Base-by-base conservation (phyloP, 768 basidiomycete genomes). In the Hirschioporus abietinus region DNA sequence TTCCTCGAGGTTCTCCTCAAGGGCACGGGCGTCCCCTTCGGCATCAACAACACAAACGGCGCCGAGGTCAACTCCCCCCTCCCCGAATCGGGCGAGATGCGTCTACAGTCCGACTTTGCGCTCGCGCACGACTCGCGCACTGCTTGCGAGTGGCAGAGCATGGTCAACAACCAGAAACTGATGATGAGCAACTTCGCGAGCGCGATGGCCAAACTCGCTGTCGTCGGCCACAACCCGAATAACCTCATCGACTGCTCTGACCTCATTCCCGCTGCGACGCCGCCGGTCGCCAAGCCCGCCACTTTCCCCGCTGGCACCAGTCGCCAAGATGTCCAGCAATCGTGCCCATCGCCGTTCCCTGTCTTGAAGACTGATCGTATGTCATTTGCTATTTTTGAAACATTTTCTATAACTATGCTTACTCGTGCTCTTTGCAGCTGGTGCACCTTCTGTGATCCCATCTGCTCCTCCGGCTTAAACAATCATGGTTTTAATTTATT, bases 141-240 rank as follows among this genome's bases (percentile, higher is more conserved):
- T 26, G 77, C 81, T n/a, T 84, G 83, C 74, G 69, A 70, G 58
- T 84, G 83, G 83, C 83, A 84, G 72, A 74, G 75, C 1, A 77
- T 80, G 68, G 79, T 77, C 35, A 71, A 61, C 30, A 61, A 61
- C 60, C 60, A 61, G 60, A 25, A 61, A 61, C 30, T 61, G 60
- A 61, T 61, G 60, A 23, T 15, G 23, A 25, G 25, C 60, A 61
- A 61, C 60, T 61, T 61, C 30, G 60, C 30, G 23, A 25, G 30
- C 15, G 67, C 67, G 34, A 69, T 69, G 68, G 68, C 68, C 17
- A 69, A 69, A 63, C 64, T 69, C 27, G 64, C 68, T 34, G 64
- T 69, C 30, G 58, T 65, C 34, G 68, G 67, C 15, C 67, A 68
- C 23, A 36, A 65, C 64, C 20, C 60, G 35, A 65, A 42, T n/a